Evolutionary conservation across 768 basidiomycete species (phyloP).

Genomic region (Gymnopilus junonius): DNA sequence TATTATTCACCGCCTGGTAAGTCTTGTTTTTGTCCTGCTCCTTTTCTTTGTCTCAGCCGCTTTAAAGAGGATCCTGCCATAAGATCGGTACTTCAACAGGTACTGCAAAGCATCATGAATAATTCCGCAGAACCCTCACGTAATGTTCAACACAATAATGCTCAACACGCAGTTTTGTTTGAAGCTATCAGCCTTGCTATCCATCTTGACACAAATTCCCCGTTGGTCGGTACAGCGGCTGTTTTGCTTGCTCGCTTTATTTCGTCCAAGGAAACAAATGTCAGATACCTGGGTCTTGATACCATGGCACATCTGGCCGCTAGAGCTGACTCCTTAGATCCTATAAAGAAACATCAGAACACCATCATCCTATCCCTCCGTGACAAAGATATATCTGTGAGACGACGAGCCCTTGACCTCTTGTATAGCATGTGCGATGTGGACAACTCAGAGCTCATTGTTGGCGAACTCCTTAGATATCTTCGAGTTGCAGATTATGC

Average conservation of each 20-base stretch:
- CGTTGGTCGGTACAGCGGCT: constrained; percentile 86
- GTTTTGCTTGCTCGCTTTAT: constrained; percentile 94
- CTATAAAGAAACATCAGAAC: constrained; percentile 94
- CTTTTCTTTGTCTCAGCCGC: background rate
- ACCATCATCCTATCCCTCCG: constrained; percentile 94
- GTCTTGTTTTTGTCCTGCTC: constrained; percentile 19
- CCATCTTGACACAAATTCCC: constrained; percentile 90
- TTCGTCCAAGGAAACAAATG: constrained; percentile 97
- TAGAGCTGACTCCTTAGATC: constrained; percentile 85
- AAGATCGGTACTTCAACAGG: constrained; percentile 74
- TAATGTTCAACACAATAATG: constrained; percentile 98
- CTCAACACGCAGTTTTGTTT: constrained; percentile 97
- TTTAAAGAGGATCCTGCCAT: constrained; percentile 66
- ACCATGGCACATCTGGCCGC: constrained; percentile 99
- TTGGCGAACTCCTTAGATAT: constrained; percentile 93
- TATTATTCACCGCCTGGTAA: constrained; percentile 95
- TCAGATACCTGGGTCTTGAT: constrained; percentile 95
- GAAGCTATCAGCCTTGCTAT: constrained; percentile 97
- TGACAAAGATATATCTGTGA: constrained; percentile 97
- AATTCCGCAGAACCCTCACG: constrained; percentile 89
- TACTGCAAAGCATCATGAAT: constrained; percentile 89
- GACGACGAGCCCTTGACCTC: constrained; percentile 91
- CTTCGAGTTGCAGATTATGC: constrained; percentile 97
- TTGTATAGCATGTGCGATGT: constrained; percentile 99
- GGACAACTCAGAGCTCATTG: constrained; percentile 95